These are phyloP conservation scores for Herpotrichia juniperi DNA, from an alignment of 2,329 filamentous ascomycete genomes.

Conservation along the genomic window DNA sequence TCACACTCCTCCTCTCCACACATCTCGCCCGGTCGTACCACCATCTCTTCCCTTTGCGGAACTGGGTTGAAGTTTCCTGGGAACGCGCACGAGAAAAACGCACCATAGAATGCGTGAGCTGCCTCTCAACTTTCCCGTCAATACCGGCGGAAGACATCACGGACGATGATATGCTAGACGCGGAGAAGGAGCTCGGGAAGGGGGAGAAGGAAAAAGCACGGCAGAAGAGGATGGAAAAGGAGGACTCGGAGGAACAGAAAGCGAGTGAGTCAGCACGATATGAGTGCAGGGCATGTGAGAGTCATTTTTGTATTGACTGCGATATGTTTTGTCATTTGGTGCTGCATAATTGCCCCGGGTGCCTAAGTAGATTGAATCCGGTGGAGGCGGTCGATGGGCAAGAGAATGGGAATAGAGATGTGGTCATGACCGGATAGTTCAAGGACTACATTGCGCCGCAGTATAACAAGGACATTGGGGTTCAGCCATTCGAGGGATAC, in stretches of 20 bases:
- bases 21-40: conserved; percentile 48
- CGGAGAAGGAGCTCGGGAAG: conserved; percentile 14
- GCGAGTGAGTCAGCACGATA: conserved; percentile 87
- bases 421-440: conserved; percentile 27
- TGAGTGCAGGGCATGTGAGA: conserved; percentile 82
- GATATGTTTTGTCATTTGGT: conserved; percentile 95
- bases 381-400: conserved; percentile 8
- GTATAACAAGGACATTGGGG: not conserved
- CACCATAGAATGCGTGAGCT: conserved; percentile 73
- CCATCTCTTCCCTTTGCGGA: conserved; percentile 63
- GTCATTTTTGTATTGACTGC: conserved; percentile 98
- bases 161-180: conserved; percentile 15
- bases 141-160: conserved; percentile 20
- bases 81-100: conserved; percentile 61
- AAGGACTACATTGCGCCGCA: too few species aligned
- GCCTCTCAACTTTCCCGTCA: conserved; percentile 72
- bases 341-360: conserved; percentile 94
- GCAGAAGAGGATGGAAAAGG: conserved; percentile 19
- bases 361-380: conserved; percentile 58
- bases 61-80: conserved; percentile 93
- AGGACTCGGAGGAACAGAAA: conserved; percentile 44
- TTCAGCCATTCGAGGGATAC: not conserved
- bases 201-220: conserved; percentile 9
- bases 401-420: conserved; percentile 31
- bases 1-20: conserved; percentile 93